Percentiles rank a stretch among this genome's conserved stretches.
These are phyloP conservation scores for Nakazawaea anatomiae DNA, from an alignment of 805 yeast genomes.

Conservation along the genomic window DNA sequence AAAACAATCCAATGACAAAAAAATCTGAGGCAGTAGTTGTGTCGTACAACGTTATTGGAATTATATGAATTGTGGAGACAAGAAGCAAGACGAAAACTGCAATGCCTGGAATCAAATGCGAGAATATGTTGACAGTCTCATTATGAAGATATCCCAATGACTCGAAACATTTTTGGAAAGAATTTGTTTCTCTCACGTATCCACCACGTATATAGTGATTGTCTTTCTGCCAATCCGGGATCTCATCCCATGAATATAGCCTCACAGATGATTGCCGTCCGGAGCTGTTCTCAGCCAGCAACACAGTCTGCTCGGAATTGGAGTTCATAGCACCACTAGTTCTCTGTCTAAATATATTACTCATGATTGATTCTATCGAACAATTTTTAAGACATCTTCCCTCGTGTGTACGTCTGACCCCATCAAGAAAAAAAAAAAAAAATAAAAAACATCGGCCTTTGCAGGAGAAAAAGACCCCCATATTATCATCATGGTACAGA, in stretches of 20 bases:
- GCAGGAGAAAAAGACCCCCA: not conserved
- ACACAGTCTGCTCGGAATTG: no score
- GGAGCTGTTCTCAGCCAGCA: no score
- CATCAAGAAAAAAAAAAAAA: no score
- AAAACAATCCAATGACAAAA: conserved; percentile 36
- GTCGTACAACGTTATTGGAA: conserved; percentile 23
- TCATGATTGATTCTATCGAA: no score
- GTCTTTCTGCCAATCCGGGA: conserved; percentile 53
- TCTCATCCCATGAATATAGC: conserved; percentile 31
- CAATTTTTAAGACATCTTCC: no score
- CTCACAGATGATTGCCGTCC: not conserved
- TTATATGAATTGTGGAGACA: conserved; percentile 11
- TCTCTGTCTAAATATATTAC: no score
- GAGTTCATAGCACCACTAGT: no score
- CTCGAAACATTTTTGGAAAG: conserved; percentile 30
- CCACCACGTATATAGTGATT: conserved; percentile 46
- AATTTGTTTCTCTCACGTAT: conserved; percentile 41
- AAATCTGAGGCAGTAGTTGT: conserved; percentile 28
- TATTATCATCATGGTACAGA: not conserved
- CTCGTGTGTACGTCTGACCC: no score
- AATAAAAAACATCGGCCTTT: not conserved
- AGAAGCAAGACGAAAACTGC: conserved; percentile 18
- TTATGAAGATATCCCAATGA: conserved; percentile 44
- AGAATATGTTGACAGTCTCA: conserved; percentile 46
- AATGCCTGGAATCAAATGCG: conserved; percentile 44